Evolutionary conservation across 106 monocot genomes (phyloP).

Genomic region (Dendrobium nobile): DNA sequence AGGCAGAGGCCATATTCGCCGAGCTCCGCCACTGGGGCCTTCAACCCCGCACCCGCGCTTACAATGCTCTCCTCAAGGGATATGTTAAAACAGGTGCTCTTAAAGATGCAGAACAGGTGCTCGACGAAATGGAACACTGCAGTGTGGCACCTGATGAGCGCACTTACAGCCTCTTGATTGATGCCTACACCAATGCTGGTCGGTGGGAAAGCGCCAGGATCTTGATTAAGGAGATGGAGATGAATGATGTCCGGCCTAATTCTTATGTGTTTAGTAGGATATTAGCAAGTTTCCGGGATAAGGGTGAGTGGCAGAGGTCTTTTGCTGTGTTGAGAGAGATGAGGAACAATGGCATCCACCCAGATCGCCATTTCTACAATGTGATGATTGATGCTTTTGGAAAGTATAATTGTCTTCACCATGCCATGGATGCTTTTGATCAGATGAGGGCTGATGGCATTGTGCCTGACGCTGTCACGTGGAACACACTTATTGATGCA

Average conservation of each 20-base stretch:
- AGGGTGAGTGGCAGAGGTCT: slow-evolving; percentile 86
- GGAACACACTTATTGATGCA: slow-evolving; percentile 81
- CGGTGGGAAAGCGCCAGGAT: slow-evolving; percentile 78
- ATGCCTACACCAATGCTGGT: slow-evolving; percentile 73
- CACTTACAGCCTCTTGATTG: slow-evolving; percentile 79
- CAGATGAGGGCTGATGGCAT: slow-evolving; percentile 72
- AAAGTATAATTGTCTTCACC: slow-evolving; percentile 69
- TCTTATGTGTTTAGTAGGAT: slow-evolving; percentile 85
- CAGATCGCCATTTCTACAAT: slow-evolving; percentile 90
- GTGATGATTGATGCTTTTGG: slow-evolving; percentile 95
- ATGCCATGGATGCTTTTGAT: slow-evolving; percentile 83
- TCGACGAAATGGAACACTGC: slow-evolving; percentile 62
- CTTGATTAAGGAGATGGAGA: slow-evolving; percentile 90
- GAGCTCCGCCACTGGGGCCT: slow-evolving; percentile 56
- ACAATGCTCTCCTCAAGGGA: slow-evolving; percentile 86
- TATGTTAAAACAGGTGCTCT: slow-evolving; percentile 61
- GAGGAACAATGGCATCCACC: slow-evolving; percentile 55
- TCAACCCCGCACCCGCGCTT: slow-evolving; percentile 51
- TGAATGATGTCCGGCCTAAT: slow-evolving; percentile 47
- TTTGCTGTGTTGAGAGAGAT: slow-evolving; percentile 81
- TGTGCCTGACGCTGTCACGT: slow-evolving; percentile 68
- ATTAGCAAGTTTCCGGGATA: slow-evolving; percentile 69
- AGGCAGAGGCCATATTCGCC: slow-evolving; percentile 77
- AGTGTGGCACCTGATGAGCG: slow-evolving; percentile 64
- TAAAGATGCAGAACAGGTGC: slow-evolving; percentile 60